Evolutionary conservation across 2,329 filamentous ascomycete genomes (phyloP), one percentile per base, ranked within the genome.

Genomic region (Teratosphaeria destructans): DNA sequence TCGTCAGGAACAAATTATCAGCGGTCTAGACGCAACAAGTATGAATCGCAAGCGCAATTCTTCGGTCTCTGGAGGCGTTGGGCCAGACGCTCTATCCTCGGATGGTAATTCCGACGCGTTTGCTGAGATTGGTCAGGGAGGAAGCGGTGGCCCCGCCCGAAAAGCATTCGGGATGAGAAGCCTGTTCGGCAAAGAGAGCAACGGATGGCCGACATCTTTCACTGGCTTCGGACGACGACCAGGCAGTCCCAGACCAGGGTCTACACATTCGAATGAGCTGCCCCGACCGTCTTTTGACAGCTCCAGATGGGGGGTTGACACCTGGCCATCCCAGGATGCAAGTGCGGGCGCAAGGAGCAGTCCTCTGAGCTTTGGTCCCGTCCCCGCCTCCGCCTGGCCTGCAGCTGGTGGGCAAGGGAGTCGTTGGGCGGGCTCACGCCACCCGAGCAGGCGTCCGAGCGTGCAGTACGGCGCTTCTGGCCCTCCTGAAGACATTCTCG

Each of bases 211-310:
- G 16, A 63, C 63, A 16, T 61, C 56, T 27, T 68, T 70, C 59
- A 61, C 62, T 10, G 16, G 37, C 7, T 64, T 67, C 14, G 63
- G 63, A 14, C 65, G 67, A 3, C 63, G 75, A 19, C 76, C 77
- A 14, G 70, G 74, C 0, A 78, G 76, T 47, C 86, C 88, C 1
- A 79, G 88, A 19, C 87, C 88, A 12, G 78, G 67, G 56, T 64
- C 76, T 66, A 70, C 76, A 6, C 72, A 74, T 59, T 73, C 72
- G 0, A 81, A 80, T 5, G 87, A 89, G 60, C 78, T 92, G 57
- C 87, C 89, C 1, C 81, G 89, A 55, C 90, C 89, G 5, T 92
- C 89, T 1, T 88, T 87, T 1, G 90, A 94, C 62, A 89, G 86
- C 63, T 83, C 61, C 29, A 65, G 70, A 10, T 73, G 85, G 55